Percentiles rank a stretch among this genome's conserved stretches.
Evolutionary conservation across 2,329 filamentous ascomycete species (phyloP).

Genomic region (Fusarium sp.): DNA sequence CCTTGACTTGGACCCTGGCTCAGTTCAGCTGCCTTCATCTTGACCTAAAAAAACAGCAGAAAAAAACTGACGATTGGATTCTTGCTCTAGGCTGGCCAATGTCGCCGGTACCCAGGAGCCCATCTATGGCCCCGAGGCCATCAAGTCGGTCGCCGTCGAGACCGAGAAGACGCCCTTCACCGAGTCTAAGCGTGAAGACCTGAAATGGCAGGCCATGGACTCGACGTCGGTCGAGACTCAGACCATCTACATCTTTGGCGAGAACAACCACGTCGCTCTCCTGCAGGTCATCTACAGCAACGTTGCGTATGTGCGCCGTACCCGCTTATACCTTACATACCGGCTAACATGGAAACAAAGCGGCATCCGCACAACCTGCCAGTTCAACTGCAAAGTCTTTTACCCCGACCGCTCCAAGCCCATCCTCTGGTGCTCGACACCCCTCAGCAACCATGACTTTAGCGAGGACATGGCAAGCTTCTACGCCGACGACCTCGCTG

Average conservation of each 20-base stretch:
- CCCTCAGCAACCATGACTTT: slow-evolving; percentile 83
- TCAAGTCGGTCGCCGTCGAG: slow-evolving; percentile 87
- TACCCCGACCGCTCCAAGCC: slow-evolving; percentile 78
- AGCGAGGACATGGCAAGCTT: slow-evolving; percentile 86
- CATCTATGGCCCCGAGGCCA: slow-evolving; percentile 90
- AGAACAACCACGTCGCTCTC: slow-evolving; percentile 81
- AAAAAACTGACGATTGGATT: slow-evolving; percentile 37
- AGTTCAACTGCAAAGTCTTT: slow-evolving; percentile 96
- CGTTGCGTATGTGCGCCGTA: slow-evolving; percentile 76
- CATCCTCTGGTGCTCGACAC: slow-evolving; percentile 86
- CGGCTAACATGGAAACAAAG: slow-evolving; percentile 58
- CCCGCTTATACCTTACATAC: background rate
- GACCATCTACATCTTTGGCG: slow-evolving; percentile 89
- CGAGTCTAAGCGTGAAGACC: slow-evolving; percentile 79
- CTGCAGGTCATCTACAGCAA: slow-evolving; percentile 98
- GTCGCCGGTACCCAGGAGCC: slow-evolving; percentile 97
- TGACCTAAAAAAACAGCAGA: slow-evolving; percentile 12
- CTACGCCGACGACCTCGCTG: slow-evolving; percentile 85
- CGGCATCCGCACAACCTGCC: slow-evolving; percentile 88
- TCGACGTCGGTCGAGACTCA: slow-evolving; percentile 94
- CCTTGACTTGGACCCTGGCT: slow-evolving; percentile 13
- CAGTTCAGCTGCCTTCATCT: slow-evolving; percentile 2
- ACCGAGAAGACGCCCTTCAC: slow-evolving; percentile 82
- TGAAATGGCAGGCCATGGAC: slow-evolving; percentile 85
- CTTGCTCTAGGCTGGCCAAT: slow-evolving; percentile 69